phyloP scores from a whole-genome alignment of 2,329 filamentous ascomycete species.

The Colletotrichum euphorbiae region DNA sequence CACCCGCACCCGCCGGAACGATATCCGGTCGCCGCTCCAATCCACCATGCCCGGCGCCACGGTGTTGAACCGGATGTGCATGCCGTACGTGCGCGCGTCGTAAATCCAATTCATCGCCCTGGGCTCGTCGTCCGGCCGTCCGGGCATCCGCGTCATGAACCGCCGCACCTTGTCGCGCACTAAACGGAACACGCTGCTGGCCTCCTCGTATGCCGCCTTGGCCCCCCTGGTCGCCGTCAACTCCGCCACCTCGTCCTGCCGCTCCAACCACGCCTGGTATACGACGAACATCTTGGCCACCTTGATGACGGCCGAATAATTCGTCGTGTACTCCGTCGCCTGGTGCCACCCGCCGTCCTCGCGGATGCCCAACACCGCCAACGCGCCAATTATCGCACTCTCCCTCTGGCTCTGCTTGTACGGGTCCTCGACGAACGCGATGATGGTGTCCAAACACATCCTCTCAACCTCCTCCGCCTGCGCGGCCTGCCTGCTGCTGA shows the following conservation, averaged over 20 bases:
- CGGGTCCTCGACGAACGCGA: neutral
- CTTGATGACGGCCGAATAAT: slow-evolving; percentile 41
- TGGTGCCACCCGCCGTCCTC: slow-evolving; percentile 27
- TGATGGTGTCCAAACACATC: neutral
- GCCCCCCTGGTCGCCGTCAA: neutral
- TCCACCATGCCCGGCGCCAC: neutral
- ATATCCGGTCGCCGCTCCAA: neutral
- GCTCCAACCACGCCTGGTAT: neutral
- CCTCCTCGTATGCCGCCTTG: neutral
- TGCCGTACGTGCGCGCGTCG: slow-evolving; percentile 30
- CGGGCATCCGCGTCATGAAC: slow-evolving; percentile 37
- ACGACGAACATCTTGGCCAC: slow-evolving; percentile 34
- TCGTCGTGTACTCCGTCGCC: slow-evolving; percentile 29
- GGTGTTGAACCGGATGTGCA: slow-evolving; percentile 39
- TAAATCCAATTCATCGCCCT: slow-evolving; percentile 41
- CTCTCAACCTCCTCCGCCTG: neutral
- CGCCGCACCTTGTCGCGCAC: slow-evolving; percentile 26
- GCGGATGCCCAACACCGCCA: slow-evolving; percentile 7
- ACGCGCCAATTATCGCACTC: neutral
- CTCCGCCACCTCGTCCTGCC: neutral
- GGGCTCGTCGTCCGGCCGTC: neutral
- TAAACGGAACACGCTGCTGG: slow-evolving; percentile 22
- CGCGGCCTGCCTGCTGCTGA: neutral
- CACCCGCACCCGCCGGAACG: neutral
- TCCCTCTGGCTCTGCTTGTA: neutral